Percentiles rank a stretch among this genome's conserved stretches.
Conservation (phyloP, 495 filamentous ascomycete genomes). For the Aspergillus affinis region DNA sequence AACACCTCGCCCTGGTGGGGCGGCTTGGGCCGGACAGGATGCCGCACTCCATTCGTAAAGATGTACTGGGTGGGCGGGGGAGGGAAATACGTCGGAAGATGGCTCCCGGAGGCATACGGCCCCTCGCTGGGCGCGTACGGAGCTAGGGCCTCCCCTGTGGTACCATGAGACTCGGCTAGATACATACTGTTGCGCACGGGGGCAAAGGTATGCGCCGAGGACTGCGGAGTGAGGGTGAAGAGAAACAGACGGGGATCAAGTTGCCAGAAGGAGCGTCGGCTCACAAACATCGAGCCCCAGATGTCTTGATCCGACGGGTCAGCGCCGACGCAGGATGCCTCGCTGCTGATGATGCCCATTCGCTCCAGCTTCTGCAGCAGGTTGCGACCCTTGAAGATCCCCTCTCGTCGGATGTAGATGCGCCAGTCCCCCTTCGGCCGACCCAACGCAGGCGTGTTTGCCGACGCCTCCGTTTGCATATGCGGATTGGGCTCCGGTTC, state of each 20-base stretch:
- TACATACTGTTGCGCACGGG: constrained; percentile 48
- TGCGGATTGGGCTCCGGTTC: constrained; percentile 49
- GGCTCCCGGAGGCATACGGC: constrained; percentile 68
- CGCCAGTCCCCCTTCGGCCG: constrained; percentile 85
- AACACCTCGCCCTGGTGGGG: constrained; percentile 85
- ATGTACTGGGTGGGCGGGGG: constrained; percentile 79
- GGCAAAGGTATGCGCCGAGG: constrained; percentile 47
- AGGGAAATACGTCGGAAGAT: constrained; percentile 88
- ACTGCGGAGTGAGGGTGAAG: constrained; percentile 72
- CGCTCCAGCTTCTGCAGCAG: constrained; percentile 87
- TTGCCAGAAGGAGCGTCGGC: constrained; percentile 86
- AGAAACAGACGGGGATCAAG: constrained; percentile 82
- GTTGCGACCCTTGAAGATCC: constrained; percentile 78
- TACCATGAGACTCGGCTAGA: constrained; percentile 11
- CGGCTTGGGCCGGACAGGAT: constrained; percentile 87
- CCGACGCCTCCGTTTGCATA: constrained; percentile 60
- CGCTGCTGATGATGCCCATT: constrained; percentile 79
- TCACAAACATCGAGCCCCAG: constrained; percentile 82
- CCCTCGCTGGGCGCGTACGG: constrained; percentile 43
- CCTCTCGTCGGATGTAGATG: constrained; percentile 79
- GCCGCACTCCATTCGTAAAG: constrained; percentile 74
- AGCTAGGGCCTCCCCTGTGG: constrained; percentile 17
- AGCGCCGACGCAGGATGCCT: constrained; percentile 73
- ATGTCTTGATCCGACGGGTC: constrained; percentile 53
- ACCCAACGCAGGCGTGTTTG: constrained; percentile 62